Percentiles rank a stretch among this genome's conserved stretches.
These are phyloP conservation scores for Pythium insidiosum DNA, from an alignment of 352 stramenopile species.

Conservation along the genomic window DNA sequence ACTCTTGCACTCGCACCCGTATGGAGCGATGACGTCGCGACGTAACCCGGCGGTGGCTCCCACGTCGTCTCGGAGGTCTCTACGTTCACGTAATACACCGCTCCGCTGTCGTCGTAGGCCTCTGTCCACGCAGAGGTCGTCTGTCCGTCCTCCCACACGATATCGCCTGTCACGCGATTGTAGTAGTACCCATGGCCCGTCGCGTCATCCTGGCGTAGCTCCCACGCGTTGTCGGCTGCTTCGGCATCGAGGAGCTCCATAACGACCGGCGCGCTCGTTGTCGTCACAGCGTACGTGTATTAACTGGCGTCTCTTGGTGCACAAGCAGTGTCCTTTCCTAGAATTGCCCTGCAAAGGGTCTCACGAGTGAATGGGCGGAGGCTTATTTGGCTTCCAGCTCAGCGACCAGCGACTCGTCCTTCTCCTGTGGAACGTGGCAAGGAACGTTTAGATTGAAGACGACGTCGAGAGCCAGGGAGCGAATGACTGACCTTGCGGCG, in stretches of 20 bases:
- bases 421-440: constrained; percentile 24
- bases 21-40: neutral
- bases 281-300: too few relatives aligned
- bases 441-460: neutral
- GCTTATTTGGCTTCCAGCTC: constrained; percentile 61
- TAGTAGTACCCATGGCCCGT: constrained; percentile 38
- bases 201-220: constrained; percentile 31
- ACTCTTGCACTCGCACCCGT: too few relatives aligned
- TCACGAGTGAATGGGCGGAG: too few relatives aligned
- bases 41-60: constrained; percentile 21
- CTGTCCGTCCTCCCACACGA: constrained; percentile 29
- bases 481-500: constrained; percentile 39
- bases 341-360: too few relatives aligned
- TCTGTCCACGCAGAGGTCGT: constrained; percentile 23
- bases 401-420: constrained; percentile 52
- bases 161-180: constrained; percentile 42
- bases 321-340: too few relatives aligned
- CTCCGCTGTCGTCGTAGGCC: constrained; percentile 27
- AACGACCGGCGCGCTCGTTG: too few relatives aligned
- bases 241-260: too few relatives aligned
- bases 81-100: constrained; percentile 45
- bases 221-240: constrained; percentile 18
- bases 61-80: constrained; percentile 46
- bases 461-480: neutral
- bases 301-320: too few relatives aligned